phyloP scores from a whole-genome alignment of 441 rosid genomes.

The Biscutella laevigata region DNA sequence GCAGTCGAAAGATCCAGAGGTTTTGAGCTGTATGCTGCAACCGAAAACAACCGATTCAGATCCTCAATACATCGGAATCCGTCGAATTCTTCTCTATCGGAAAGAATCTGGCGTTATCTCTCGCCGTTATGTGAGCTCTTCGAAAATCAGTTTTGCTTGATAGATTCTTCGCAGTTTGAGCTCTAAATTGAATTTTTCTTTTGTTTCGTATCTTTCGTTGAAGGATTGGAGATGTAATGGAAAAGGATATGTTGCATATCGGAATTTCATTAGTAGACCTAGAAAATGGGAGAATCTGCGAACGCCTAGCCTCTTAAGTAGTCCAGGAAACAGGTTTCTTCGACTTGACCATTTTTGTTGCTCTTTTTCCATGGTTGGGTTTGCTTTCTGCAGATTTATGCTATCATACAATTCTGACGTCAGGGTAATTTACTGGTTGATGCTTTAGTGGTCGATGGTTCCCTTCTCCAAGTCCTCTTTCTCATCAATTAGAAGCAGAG shows the following conservation, averaged over 20 bases:
- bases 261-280: slow-evolving; percentile 78
- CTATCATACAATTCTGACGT: slow-evolving; percentile 60
- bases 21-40: slow-evolving; percentile 71
- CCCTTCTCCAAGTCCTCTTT: slow-evolving; percentile 52
- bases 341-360: neutral
- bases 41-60: slow-evolving; percentile 48
- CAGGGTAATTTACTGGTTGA: slow-evolving; percentile 81
- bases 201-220: neutral
- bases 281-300: slow-evolving; percentile 63
- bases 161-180: neutral
- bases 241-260: slow-evolving; percentile 72
- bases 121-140: slow-evolving; percentile 55
- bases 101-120: slow-evolving; percentile 47
- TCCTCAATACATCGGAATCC: slow-evolving; percentile 60
- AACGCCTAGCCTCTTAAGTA: slow-evolving; percentile 53
- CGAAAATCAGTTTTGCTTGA: neutral
- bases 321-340: slow-evolving; percentile 78
- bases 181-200: neutral
- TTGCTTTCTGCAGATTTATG: slow-evolving; percentile 39
- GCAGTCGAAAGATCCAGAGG: slow-evolving; percentile 46
- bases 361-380: neutral
- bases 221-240: slow-evolving; percentile 97
- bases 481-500: slow-evolving; percentile 61
- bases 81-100: slow-evolving; percentile 71
- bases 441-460: slow-evolving; percentile 92